These are phyloP conservation scores for Hypoxylon sp. DNA, from an alignment of 2,329 filamentous ascomycete genomes.

Conservation along the genomic window DNA sequence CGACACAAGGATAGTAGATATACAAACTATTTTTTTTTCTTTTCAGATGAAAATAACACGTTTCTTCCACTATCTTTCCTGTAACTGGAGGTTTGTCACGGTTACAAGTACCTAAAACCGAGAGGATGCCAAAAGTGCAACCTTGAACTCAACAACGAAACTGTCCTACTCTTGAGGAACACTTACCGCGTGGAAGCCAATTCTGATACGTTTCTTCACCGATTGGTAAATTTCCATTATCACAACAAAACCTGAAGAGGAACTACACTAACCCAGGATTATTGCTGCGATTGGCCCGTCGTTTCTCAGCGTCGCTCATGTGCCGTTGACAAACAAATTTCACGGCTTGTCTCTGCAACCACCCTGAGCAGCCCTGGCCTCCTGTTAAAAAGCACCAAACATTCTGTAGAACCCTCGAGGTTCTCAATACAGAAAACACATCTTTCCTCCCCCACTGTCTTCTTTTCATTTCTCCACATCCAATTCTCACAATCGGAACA, in stretches of 20 bases:
- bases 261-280: constrained; percentile 4
- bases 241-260: constrained; percentile 7
- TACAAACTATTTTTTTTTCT: background rate
- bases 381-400: constrained; percentile 23
- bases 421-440: constrained; percentile 15
- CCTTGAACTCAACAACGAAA: constrained; percentile 2
- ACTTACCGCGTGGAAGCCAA: background rate
- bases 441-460: background rate
- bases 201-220: constrained; percentile 22
- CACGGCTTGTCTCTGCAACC: constrained; percentile 28
- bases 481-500: constrained; percentile 9
- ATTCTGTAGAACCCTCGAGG: constrained; percentile 21
- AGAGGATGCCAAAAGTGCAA: background rate
- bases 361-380: constrained; percentile 1
- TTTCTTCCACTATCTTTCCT: background rate
- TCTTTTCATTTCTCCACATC: constrained; percentile 13
- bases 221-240: constrained; percentile 16
- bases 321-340: constrained; percentile 39
- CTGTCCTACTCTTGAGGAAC: constrained; percentile 4
- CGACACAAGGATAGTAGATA: background rate
- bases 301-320: constrained; percentile 21
- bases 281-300: constrained; percentile 23
- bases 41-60: background rate
- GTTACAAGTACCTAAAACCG: background rate
- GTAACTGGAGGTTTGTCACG: background rate